These are phyloP conservation scores for Nymphaea colorata DNA, from an alignment of 164 flowering plant genomes.

Conservation along the genomic window DNA sequence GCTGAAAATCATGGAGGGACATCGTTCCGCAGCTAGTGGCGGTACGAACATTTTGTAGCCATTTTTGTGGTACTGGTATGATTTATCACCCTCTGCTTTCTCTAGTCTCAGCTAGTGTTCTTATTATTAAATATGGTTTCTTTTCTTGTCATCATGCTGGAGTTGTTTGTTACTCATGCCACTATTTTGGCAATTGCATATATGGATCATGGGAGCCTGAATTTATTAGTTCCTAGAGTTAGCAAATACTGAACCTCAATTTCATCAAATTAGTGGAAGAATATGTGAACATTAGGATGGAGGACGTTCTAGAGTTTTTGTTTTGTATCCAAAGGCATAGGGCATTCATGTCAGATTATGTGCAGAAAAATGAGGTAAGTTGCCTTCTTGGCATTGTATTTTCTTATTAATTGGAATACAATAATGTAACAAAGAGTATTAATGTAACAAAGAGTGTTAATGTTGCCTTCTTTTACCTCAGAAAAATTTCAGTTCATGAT, in stretches of 20 bases:
- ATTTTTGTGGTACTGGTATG: background rate
- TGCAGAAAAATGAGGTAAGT: background rate
- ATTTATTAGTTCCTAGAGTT: background rate
- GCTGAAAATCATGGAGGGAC: conserved; percentile 22
- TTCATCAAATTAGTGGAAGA: too few relatives aligned
- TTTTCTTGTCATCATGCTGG: background rate
- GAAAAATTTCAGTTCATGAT: too few relatives aligned
- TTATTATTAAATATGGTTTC: too few relatives aligned
- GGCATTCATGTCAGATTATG: background rate
- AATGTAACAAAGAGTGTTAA: too few relatives aligned
- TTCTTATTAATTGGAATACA: too few relatives aligned
- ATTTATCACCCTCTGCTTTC: background rate
- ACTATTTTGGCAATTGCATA: background rate
- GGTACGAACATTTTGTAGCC: conserved; percentile 12
- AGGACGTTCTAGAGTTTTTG: background rate
- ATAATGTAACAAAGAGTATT: too few relatives aligned
- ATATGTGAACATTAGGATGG: background rate
- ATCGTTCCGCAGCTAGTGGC: conserved; percentile 10
- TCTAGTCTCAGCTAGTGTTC: too few relatives aligned
- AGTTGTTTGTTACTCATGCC: background rate
- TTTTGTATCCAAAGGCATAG: background rate
- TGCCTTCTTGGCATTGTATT: background rate
- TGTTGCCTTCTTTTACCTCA: too few relatives aligned
- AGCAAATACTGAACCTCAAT: background rate
- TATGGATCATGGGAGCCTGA: background rate